phyloP scores from a whole-genome alignment of 208 protist genomes.

The Crithidia expoeki region DNA sequence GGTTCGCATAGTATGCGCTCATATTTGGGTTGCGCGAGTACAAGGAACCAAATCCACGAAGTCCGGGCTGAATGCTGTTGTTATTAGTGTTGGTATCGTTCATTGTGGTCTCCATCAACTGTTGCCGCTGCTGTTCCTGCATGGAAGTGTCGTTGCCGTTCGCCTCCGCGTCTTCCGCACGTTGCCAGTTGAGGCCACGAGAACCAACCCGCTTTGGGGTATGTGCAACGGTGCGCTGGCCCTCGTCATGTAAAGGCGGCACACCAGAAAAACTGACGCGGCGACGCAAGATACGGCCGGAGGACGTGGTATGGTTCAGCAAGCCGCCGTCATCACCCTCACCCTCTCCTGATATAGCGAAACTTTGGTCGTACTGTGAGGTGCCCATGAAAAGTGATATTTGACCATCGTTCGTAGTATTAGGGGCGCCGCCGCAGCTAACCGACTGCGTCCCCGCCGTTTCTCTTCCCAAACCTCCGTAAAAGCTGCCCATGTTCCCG shows the following conservation, averaged over 20 bases:
- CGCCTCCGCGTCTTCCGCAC: neutral
- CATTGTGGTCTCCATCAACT: neutral
- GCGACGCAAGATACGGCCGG: constrained; percentile 6
- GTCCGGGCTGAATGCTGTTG: neutral
- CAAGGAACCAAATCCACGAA: neutral
- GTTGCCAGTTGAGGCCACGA: neutral
- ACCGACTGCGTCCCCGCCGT: neutral
- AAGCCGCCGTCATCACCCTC: neutral
- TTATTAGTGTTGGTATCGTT: neutral
- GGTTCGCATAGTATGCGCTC: neutral
- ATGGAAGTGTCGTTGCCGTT: neutral
- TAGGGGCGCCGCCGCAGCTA: neutral
- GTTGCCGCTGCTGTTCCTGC: neutral
- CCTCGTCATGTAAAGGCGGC: neutral
- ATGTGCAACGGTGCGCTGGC: constrained; percentile 1
- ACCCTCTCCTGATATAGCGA: neutral
- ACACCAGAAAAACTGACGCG: constrained; percentile 10
- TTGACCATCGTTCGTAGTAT: neutral
- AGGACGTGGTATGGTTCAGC: neutral
- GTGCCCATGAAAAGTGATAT: neutral
- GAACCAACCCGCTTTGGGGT: constrained; percentile 9
- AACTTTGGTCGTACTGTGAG: neutral
- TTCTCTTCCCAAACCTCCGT: constrained; percentile 1
- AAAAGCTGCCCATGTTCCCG: constrained; percentile 18
- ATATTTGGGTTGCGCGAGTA: neutral